These are phyloP conservation scores for Echeveria elegans DNA, from an alignment of 164 flowering plant genomes.

Conservation along the genomic window DNA sequence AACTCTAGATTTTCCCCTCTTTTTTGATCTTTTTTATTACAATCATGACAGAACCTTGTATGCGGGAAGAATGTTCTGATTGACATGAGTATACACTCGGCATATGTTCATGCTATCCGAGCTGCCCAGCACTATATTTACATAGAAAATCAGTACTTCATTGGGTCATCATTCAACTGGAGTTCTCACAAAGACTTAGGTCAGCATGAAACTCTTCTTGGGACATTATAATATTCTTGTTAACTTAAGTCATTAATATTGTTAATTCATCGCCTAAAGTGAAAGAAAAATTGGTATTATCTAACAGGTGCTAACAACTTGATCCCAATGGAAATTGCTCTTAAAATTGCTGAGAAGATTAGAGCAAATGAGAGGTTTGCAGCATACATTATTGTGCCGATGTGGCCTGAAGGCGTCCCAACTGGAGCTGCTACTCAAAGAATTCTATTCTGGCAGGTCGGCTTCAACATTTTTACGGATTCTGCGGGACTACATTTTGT, in stretches of 20 bases:
- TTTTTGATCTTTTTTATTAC: not conserved
- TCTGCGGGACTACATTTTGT: not conserved
- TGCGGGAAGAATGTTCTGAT: constrained; percentile 90
- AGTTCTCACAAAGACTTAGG: constrained; percentile 62
- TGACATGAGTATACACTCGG: constrained; percentile 97
- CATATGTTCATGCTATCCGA: constrained; percentile 89
- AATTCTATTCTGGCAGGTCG: constrained; percentile 96
- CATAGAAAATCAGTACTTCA: constrained; percentile 91
- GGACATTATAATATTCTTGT: too few species aligned
- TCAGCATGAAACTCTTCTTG: constrained; percentile 15
- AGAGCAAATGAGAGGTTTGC: constrained; percentile 89
- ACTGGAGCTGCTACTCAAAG: constrained; percentile 77
- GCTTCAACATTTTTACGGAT: not conserved
- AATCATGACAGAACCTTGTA: constrained; percentile 57
- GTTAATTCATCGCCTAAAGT: too few species aligned
- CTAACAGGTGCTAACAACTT: constrained; percentile 86
- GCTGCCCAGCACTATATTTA: constrained; percentile 93
- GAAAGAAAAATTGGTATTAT: not conserved
- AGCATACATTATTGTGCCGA: constrained; percentile 77
- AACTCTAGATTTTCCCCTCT: not conserved
- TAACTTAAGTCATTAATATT: too few species aligned
- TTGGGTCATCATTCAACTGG: constrained; percentile 94
- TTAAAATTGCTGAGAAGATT: constrained; percentile 82
- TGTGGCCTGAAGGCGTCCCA: constrained; percentile 99
- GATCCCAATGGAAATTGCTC: constrained; percentile 98